Evolutionary conservation across 2,329 filamentous ascomycete species (phyloP).

Genomic region (Penicillium sp.): DNA sequence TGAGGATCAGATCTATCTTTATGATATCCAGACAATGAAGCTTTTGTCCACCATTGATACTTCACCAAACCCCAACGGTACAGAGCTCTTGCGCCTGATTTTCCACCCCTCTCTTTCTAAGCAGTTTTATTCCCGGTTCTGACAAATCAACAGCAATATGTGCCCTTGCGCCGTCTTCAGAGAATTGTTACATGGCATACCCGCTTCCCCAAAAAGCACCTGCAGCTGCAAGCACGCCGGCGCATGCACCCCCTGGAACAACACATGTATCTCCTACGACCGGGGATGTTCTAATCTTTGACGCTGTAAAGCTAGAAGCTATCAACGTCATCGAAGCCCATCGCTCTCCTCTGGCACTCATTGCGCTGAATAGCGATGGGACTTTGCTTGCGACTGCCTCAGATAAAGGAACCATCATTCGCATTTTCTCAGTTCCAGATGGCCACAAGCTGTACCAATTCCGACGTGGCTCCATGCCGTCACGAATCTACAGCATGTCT

Average conservation of each 20-base stretch:
- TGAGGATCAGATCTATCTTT: slow-evolving; percentile 95
- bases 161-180: slow-evolving; percentile 87
- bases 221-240: slow-evolving; percentile 57
- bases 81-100: slow-evolving; percentile 3
- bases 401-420: slow-evolving; percentile 95
- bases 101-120: not conserved
- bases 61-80: slow-evolving; percentile 81
- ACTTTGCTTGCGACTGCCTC: slow-evolving; percentile 90
- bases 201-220: slow-evolving; percentile 70
- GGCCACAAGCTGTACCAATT: slow-evolving; percentile 96
- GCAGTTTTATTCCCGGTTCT: slow-evolving; percentile 6
- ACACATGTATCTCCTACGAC: slow-evolving; percentile 79
- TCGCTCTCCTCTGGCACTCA: slow-evolving; percentile 82
- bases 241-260: slow-evolving; percentile 75
- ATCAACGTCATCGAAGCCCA: slow-evolving; percentile 96
- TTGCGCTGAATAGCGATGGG: slow-evolving; percentile 88
- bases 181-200: slow-evolving; percentile 94
- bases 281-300: slow-evolving; percentile 90
- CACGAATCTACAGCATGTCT: slow-evolving; percentile 96
- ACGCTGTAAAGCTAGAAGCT: slow-evolving; percentile 82
- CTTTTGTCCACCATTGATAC: slow-evolving; percentile 89
- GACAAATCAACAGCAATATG: slow-evolving; percentile 64
- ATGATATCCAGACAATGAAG: slow-evolving; percentile 99
- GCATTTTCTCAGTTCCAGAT: slow-evolving; percentile 87
- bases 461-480: slow-evolving; percentile 89